A percentile compares a stretch with the other conserved stretches of the same genome.
Conservation (phyloP, 1,284 basidiomycete genomes). For the Fomitopsis betulina region DNA sequence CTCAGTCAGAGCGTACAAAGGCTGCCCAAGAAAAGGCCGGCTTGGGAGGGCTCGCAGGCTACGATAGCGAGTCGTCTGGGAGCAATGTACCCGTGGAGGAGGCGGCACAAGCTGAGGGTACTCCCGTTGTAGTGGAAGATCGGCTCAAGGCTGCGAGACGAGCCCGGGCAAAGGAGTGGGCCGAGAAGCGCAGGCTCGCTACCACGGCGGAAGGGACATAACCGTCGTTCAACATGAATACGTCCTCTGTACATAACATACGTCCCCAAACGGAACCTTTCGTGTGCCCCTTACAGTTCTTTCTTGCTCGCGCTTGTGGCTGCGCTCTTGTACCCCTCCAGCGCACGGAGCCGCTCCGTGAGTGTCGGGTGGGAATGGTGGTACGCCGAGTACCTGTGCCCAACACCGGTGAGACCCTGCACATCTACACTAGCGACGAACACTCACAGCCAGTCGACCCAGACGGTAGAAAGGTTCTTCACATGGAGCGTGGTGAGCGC, state of each 20-base stretch:
- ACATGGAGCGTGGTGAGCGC: slow-evolving; percentile 83
- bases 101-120: neutral
- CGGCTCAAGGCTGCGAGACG: slow-evolving; percentile 44
- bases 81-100: slow-evolving; percentile 8
- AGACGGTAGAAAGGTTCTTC: slow-evolving; percentile 87
- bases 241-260: neutral
- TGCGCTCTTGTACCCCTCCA: slow-evolving; percentile 51
- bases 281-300: slow-evolving; percentile 17
- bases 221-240: neutral
- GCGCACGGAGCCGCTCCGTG: slow-evolving; percentile 77
- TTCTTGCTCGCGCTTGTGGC: slow-evolving; percentile 24
- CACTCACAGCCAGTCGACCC: slow-evolving; percentile 84
- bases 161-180: slow-evolving; percentile 52
- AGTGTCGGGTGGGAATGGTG: slow-evolving; percentile 92
- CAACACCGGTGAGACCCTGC: neutral
- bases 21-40: slow-evolving; percentile 17
- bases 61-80: slow-evolving; percentile 42
- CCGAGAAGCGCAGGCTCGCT: slow-evolving; percentile 36
- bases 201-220: neutral
- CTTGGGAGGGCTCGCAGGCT: slow-evolving; percentile 47
- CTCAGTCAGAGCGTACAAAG: slow-evolving; percentile 31
- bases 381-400: slow-evolving; percentile 77
- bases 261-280: neutral
- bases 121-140: slow-evolving; percentile 20
- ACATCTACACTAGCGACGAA: neutral